Evolutionary conservation across 2,329 filamentous ascomycete genomes (phyloP).

Genomic region (Elsinoe ampelina): DNA sequence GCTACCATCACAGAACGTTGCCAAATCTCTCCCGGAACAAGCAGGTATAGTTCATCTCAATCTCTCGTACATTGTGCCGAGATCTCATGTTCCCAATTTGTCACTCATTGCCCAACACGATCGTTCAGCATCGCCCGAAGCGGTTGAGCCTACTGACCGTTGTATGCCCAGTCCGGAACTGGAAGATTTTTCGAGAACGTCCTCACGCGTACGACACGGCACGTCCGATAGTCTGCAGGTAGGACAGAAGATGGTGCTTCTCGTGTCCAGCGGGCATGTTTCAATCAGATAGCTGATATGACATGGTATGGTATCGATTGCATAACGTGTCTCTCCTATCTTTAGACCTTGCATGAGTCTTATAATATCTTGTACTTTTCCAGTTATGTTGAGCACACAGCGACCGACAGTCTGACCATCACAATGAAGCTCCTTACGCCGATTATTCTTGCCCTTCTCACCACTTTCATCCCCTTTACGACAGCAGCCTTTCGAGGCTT

Average conservation of each 20-base stretch:
- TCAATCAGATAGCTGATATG: neutral
- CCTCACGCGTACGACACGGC: neutral
- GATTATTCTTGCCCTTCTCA: slow-evolving; percentile 16
- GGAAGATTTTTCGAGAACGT: slow-evolving; percentile 6
- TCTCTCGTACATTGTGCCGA: slow-evolving; percentile 8
- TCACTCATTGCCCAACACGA: neutral
- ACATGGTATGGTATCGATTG: slow-evolving; percentile 9
- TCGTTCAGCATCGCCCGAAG: slow-evolving; percentile 9
- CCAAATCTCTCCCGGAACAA: neutral
- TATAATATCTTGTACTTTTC: neutral
- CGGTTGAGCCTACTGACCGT: slow-evolving; percentile 10
- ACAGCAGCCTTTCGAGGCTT: slow-evolving; percentile 35
- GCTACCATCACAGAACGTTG: neutral
- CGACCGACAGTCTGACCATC: neutral
- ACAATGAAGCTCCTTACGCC: slow-evolving; percentile 7
- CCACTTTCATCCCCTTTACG: slow-evolving; percentile 25
- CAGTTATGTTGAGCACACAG: neutral
- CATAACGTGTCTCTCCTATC: slow-evolving; percentile 11
- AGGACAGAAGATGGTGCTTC: neutral
- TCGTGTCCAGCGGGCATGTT: slow-evolving; percentile 2
- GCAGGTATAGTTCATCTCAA: slow-evolving; percentile 4
- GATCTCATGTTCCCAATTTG: slow-evolving; percentile 8
- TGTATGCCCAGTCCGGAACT: slow-evolving; percentile 5
- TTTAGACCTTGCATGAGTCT: neutral
- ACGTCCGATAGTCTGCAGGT: neutral